Conservation (phyloP, 192 early-diverging fungal species). For the Coemansia sp. region DNA sequence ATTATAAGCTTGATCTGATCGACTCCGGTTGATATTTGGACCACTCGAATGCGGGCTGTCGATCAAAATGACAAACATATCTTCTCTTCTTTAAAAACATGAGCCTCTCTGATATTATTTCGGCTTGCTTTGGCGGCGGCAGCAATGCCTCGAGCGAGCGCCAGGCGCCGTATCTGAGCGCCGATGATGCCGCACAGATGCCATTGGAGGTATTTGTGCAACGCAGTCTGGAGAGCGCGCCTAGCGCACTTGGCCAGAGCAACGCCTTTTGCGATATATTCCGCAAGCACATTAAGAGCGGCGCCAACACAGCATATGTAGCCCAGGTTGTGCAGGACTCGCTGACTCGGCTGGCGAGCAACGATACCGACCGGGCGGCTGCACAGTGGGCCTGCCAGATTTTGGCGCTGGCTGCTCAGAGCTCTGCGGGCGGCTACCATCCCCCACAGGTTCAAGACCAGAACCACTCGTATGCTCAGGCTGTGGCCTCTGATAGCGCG, state of each 20-base stretch:
- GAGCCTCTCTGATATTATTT: conserved; percentile 34
- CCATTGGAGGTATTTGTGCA: conserved; percentile 48
- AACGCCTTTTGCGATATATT: conserved; percentile 44
- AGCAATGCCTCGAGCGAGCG: conserved; percentile 8
- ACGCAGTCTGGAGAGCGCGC: conserved; percentile 49
- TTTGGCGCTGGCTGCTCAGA: conserved; percentile 24
- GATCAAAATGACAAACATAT: background rate
- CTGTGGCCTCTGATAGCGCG: conserved; percentile 18
- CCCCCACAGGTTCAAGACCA: conserved; percentile 23
- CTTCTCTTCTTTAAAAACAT: conserved; percentile 9
- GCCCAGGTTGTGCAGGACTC: conserved; percentile 31
- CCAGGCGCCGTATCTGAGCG: conserved; percentile 44
- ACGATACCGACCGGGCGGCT: conserved; percentile 28
- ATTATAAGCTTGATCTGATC: background rate
- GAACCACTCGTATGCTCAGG: conserved; percentile 30
- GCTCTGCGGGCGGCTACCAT: conserved; percentile 13
- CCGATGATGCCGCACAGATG: conserved; percentile 48
- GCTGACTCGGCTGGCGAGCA: conserved; percentile 34
- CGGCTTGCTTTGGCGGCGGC: conserved; percentile 33
- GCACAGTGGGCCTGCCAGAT: conserved; percentile 51
- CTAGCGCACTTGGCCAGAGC: conserved; percentile 34
- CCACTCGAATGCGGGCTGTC: background rate
- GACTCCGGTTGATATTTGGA: background rate
- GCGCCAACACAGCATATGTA: conserved; percentile 19
- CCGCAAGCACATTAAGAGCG: conserved; percentile 34